A percentile compares a stretch with the other conserved stretches of the same genome.
phyloP scores from a whole-genome alignment of 148 eudicot species.

The Oxyria digyna region DNA sequence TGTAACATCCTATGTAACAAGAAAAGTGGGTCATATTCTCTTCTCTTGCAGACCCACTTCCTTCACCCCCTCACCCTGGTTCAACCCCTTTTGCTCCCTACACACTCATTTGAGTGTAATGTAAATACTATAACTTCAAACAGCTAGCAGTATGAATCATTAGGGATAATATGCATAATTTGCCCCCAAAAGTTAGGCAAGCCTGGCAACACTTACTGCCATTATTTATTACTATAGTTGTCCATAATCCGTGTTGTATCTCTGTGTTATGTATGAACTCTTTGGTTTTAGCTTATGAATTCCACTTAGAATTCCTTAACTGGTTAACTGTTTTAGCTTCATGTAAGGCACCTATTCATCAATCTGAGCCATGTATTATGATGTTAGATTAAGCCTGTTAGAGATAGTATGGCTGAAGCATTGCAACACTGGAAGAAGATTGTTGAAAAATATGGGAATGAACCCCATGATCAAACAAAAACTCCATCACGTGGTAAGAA shows the following conservation, averaged over 20 bases:
- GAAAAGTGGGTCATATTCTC: no score
- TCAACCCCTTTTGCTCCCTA: not conserved
- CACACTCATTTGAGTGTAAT: not conserved
- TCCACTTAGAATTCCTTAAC: not conserved
- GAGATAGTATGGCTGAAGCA: slow-evolving; percentile 91
- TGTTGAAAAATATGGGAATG: slow-evolving; percentile 55
- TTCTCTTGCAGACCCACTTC: no score
- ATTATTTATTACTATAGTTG: not conserved
- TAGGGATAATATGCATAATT: no score
- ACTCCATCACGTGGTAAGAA: slow-evolving; percentile 35
- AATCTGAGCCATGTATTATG: slow-evolving; percentile 1
- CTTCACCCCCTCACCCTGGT: no score
- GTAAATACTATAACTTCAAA: not conserved
- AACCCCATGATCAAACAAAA: slow-evolving; percentile 39
- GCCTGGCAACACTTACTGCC: not conserved
- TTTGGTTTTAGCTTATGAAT: not conserved
- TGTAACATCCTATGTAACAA: no score
- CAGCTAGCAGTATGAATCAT: no score
- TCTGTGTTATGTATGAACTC: no score
- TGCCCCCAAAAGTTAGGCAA: not conserved
- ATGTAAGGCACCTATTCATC: not conserved
- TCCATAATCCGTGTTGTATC: no score
- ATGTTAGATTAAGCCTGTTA: slow-evolving; percentile 82
- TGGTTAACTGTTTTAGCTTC: not conserved
- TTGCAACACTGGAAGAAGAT: slow-evolving; percentile 79